Percentiles rank a stretch among this genome's conserved stretches.
These are phyloP conservation scores for Wallacemonas sp. DNA, from an alignment of 208 protist species.

Conservation along the genomic window DNA sequence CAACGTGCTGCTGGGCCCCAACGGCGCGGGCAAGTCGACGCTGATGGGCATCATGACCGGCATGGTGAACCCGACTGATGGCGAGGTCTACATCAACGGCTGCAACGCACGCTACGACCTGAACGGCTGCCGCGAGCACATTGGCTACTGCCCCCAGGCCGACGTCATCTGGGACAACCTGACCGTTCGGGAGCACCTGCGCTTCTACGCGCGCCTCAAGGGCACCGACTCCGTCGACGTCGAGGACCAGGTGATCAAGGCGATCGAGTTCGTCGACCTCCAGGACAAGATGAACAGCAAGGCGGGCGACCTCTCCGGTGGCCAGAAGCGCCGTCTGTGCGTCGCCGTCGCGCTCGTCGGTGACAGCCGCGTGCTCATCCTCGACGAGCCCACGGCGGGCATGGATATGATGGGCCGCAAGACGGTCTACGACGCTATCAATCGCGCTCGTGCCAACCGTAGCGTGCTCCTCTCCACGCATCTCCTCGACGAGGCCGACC, in stretches of 20 bases:
- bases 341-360: conserved; percentile 88
- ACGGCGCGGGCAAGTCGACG: conserved; percentile 86
- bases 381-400: conserved; percentile 92
- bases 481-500: conserved; percentile 97
- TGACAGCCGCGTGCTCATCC: conserved; percentile 63
- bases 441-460: conserved; percentile 41
- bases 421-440: conserved; percentile 71
- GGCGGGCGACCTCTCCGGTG: conserved; percentile 63
- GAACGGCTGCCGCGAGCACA: conserved; percentile 61
- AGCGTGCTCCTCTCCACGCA: conserved; percentile 88
- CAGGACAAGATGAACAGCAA: conserved; percentile 51
- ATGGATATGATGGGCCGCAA: conserved; percentile 85
- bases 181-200: conserved; percentile 92
- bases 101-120: conserved; percentile 52
- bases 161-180: conserved; percentile 92
- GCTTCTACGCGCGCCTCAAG: conserved; percentile 93
- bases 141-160: conserved; percentile 95
- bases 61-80: conserved; percentile 58
- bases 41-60: conserved; percentile 78
- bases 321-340: conserved; percentile 84
- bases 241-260: conserved; percentile 41
- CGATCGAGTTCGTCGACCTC: conserved; percentile 58
- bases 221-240: conserved; percentile 47
- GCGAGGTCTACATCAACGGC: conserved; percentile 72
- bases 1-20: conserved; percentile 82